A percentile compares a stretch with the other conserved stretches of the same genome.
Evolutionary conservation across 306 rosid species (phyloP).

Genomic region (Prosopis cineraria): DNA sequence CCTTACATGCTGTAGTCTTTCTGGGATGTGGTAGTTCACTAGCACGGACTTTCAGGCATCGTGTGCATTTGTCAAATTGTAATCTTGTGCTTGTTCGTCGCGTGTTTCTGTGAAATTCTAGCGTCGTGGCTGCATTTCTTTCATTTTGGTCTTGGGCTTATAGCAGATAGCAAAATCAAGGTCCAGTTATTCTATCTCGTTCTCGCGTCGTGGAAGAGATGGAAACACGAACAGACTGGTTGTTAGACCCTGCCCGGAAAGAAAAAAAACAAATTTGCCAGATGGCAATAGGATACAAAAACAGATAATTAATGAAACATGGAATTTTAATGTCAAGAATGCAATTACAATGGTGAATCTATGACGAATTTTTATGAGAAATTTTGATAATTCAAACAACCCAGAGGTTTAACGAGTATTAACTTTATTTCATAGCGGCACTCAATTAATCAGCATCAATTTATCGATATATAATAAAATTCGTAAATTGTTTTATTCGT

Average conservation of each 20-base stretch:
- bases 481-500: no score
- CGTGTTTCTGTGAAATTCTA: conserved; percentile 11
- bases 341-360: neutral
- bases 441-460: no score
- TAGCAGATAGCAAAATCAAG: neutral
- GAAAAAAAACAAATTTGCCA: neutral
- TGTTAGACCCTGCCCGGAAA: neutral
- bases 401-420: no score
- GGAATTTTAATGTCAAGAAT: neutral
- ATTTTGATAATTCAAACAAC: neutral
- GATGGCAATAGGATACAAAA: neutral
- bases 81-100: conserved; percentile 7
- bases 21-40: conserved; percentile 38
- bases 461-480: no score
- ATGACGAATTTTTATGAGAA: neutral
- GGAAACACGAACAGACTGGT: neutral
- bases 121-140: conserved; percentile 24
- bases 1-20: conserved; percentile 34
- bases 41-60: conserved; percentile 14
- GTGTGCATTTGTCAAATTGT: conserved; percentile 13
- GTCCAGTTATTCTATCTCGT: neutral
- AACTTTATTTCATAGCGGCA: no score
- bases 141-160: conserved; percentile 11
- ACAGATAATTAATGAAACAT: neutral
- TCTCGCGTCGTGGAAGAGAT: neutral